Percentiles rank a stretch among this genome's conserved stretches.
phyloP scores from a whole-genome alignment of 73 alveolate species.

The Blepharisma stoltei region DNA sequence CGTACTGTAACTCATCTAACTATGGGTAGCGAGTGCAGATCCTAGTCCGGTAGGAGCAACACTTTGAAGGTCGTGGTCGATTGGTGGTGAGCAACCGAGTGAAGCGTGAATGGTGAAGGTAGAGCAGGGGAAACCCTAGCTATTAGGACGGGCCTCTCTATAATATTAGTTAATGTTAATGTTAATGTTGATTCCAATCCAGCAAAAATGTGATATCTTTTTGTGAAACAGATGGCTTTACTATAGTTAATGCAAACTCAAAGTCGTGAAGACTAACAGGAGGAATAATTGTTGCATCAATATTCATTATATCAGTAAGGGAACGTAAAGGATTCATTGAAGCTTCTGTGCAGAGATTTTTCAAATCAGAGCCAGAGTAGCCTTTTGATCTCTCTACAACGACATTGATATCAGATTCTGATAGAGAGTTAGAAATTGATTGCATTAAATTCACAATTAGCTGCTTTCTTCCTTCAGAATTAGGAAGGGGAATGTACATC shows the following conservation, averaged over 20 bases:
- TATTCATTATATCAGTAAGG: constrained; percentile 55
- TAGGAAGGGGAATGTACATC: constrained; percentile 95
- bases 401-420: constrained; percentile 54
- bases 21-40: no score
- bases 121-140: no score
- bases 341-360: constrained; percentile 97
- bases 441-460: constrained; percentile 67
- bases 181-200: constrained; percentile 73
- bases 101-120: no score
- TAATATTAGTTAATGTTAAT: no score
- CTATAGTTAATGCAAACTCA: constrained; percentile 75
- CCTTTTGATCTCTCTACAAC: constrained; percentile 43
- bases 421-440: constrained; percentile 60
- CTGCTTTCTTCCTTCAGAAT: constrained; percentile 81
- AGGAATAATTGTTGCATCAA: constrained; percentile 67
- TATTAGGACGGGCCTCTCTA: no score
- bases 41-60: no score
- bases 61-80: no score
- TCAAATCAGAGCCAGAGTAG: constrained; percentile 90
- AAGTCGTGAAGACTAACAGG: constrained; percentile 80
- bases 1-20: no score
- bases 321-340: constrained; percentile 89
- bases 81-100: no score
- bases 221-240: constrained; percentile 88
- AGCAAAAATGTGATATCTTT: constrained; percentile 46